Evolutionary conservation across 2,329 filamentous ascomycete genomes (phyloP), one percentile per base, ranked within the genome.

Genomic region (Trichophyton verrucosum): DNA sequence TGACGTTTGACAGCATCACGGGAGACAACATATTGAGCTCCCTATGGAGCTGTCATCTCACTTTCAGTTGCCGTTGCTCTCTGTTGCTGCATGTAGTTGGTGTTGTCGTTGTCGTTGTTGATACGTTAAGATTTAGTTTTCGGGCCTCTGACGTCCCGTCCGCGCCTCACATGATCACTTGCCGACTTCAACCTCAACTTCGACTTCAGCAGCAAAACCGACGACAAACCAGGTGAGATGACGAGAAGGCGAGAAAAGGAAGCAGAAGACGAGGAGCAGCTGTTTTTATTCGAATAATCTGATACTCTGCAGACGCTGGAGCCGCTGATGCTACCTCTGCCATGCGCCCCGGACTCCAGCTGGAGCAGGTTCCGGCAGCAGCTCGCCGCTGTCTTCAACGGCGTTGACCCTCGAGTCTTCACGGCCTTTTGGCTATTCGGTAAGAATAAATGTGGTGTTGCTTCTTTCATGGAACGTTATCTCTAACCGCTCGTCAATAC

Each of bases 341-440:
- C 82, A 38, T 81, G 81, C 62, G 74, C 80, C 42, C 79, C 83
- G 33, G 76, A 77, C 36, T 80, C 88, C 3, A 89, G 88, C 56
- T 91, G 88, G 87, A 81, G 84, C n/a, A 73, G 83, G 61, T 92
- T 89, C 73, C 79, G 80, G 62, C 83, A 86, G 27, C 84, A 88
- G 40, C 69, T 94, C 27, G 77, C 75, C 57, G 76, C 80, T 20
- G 68, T 87, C 53, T 84, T 94, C 61, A 80, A 80, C 33, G 86
- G 86, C 61, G 82, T 85, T 56, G 85, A 95, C 68, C 80, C 81
- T 1, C 79, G 86, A 58, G 88, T 96, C 15, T 80, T 89, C 61
- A 70, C 85, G 58, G 89, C 92, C 30, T 97, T 97, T 70, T 97
- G 91, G 91, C 80, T 96, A 1, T 95, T 97, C 70, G 92, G 92